Evolutionary conservation across 495 filamentous ascomycete genomes (phyloP), one percentile per base, ranked within the genome.

Genomic region (Parathielavia appendiculata): DNA sequence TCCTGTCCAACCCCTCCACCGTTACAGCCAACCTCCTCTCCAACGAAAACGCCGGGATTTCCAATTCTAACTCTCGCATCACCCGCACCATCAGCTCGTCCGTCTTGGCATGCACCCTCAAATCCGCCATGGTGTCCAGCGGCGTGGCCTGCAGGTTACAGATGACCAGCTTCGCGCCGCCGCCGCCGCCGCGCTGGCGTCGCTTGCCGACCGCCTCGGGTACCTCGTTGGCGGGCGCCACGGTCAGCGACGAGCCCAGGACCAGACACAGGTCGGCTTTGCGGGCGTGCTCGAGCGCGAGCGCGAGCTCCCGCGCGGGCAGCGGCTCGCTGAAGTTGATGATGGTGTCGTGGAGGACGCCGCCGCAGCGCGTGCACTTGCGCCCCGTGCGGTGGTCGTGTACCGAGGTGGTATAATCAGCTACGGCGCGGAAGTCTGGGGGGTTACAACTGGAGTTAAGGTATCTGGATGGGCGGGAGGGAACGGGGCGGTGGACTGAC

Each of bases 91-190:
- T 75, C 36, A 77, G 47, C 5, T 75, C 68, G 34, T 77, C 76
- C 7, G 70, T 58, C 56, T 60, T 70, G 1, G 70, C 60, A 46
- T 65, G 68, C 1, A 75, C 58, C 5, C 74, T 63, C 48, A 72
- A 8, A 14, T 66, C 57, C 1, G 66, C 60, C 16, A 71, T 51
- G 10, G 54, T 32, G 44, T 79, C 76, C 19, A 75, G 38, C 0
- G 73, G 74, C 19, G 75, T 79, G 1, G 64, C 63, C 57, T 79
- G 76, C 23, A 79, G 61, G 39, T 80, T 78, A 52, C 74, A 78
- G 39, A 79, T 76, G 6, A 54, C 74, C 50, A 78, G 68, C 23
- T 66, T 71, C 0, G 60, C 68, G 30, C 32, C 48, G 2, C 14
- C 14, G 20, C 32, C n/a, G 5, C 20, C n/a, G n/a, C n/a, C n/a